Evolutionary conservation across 1,139 yeast genomes (phyloP).

Genomic region (Suhomyces terraborum): DNA sequence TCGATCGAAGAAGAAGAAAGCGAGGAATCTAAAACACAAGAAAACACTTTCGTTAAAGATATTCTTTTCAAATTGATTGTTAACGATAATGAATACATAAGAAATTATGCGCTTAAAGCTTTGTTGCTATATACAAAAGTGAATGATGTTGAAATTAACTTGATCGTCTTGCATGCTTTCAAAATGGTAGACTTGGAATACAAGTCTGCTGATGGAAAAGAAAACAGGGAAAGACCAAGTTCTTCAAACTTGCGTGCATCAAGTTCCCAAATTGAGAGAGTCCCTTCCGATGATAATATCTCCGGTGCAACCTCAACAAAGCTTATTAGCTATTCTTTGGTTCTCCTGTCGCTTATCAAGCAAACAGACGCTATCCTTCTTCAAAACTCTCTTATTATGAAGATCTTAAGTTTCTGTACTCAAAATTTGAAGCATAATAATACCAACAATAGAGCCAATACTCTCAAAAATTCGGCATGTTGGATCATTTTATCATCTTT

Average conservation of each 20-base stretch:
- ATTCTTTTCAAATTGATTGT: slow-evolving; percentile 36
- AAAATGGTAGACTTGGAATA: slow-evolving; percentile 38
- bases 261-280: neutral
- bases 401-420: slow-evolving; percentile 50
- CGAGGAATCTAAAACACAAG: slow-evolving; percentile 19
- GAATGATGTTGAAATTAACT: slow-evolving; percentile 42
- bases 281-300: slow-evolving; percentile 25
- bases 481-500: slow-evolving; percentile 82
- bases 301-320: slow-evolving; percentile 27
- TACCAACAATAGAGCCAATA: slow-evolving; percentile 22
- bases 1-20: slow-evolving; percentile 28
- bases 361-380: slow-evolving; percentile 40
- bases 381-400: slow-evolving; percentile 46
- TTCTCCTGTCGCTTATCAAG: slow-evolving; percentile 41
- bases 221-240: slow-evolving; percentile 16
- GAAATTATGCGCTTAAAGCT: slow-evolving; percentile 40
- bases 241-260: neutral
- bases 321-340: slow-evolving; percentile 38
- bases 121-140: slow-evolving; percentile 34
- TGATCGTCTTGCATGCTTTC: slow-evolving; percentile 37
- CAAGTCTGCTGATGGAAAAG: slow-evolving; percentile 21
- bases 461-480: slow-evolving; percentile 34
- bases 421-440: slow-evolving; percentile 46
- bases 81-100: slow-evolving; percentile 37
- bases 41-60: slow-evolving; percentile 32